phyloP scores from a whole-genome alignment of 1,139 yeast species.

The Meyerozyma elateridarum region DNA sequence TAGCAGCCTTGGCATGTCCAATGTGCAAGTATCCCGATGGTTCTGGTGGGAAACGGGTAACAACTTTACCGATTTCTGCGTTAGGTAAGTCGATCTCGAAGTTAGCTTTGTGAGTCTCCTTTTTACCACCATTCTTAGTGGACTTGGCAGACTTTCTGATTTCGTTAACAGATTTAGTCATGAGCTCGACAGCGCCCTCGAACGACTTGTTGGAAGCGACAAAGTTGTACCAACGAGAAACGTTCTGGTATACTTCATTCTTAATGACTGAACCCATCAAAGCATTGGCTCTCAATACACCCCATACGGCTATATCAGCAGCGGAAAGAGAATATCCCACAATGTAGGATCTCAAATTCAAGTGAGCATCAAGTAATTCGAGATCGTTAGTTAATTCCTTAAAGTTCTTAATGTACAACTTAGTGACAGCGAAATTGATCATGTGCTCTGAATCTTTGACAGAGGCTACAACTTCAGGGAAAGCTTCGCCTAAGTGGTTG shows the following conservation, averaged over 20 bases:
- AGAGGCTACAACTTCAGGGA: constrained; percentile 33
- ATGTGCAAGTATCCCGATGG: constrained; percentile 87
- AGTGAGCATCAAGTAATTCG: constrained; percentile 75
- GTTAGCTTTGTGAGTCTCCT: constrained; percentile 81
- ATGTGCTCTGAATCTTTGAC: constrained; percentile 47
- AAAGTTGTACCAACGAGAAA: constrained; percentile 90
- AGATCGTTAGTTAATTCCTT: constrained; percentile 74
- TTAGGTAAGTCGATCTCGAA: constrained; percentile 88
- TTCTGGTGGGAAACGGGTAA: constrained; percentile 94
- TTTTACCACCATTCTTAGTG: constrained; percentile 52
- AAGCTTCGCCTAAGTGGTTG: constrained; percentile 41
- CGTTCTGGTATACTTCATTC: constrained; percentile 75
- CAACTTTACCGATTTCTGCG: constrained; percentile 90
- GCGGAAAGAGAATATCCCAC: constrained; percentile 61
- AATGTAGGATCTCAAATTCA: constrained; percentile 79
- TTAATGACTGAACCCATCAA: constrained; percentile 88
- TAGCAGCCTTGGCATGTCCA: constrained; percentile 97
- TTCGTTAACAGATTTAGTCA: constrained; percentile 67
- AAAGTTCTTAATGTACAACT: constrained; percentile 79
- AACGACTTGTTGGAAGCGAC: constrained; percentile 64
- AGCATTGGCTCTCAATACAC: constrained; percentile 87
- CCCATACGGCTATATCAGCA: constrained; percentile 91
- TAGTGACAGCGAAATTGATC: constrained; percentile 64
- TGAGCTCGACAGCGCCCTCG: constrained; percentile 64
- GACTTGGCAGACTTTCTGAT: constrained; percentile 61